Base-by-base conservation (phyloP, 768 basidiomycete species). In the Termitomyces sp. region DNA sequence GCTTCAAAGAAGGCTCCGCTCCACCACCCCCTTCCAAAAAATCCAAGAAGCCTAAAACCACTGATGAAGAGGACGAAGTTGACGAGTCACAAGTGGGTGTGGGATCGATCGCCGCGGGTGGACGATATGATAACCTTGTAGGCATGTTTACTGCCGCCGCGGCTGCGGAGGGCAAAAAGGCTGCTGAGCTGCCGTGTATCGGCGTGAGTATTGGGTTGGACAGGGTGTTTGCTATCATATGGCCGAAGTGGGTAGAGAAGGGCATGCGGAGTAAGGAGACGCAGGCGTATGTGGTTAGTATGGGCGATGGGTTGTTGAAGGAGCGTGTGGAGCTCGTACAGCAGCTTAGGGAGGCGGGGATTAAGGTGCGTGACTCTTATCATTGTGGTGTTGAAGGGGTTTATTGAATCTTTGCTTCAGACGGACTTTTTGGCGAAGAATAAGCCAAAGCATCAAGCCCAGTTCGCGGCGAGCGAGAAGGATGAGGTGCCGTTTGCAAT, bases 91-190 rank as follows among this genome's bases (percentile, higher is more conserved):
- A 87, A 61, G 85, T 98, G 36, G 97, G 97, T 18, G 94, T 98
- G 3, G 97, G 97, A n/a, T 97, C 94, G 13, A 96, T 99, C 68
- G 97, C 95, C n/a, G 97, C 91, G 1, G 97, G 97, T 11, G 97
- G 97, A 9, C 81, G 97, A 32, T 99, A 99, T 71, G 97, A 98
- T 74, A 86, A 87, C 51, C 88, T 99, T 22, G 96, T 99, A 0
- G 88, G 91, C 29, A 83, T 94, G 76, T 97, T 99, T 76, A 79
- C 83, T n/a, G 76, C 86, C 0, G 88, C 89, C 0, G 89, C 94
- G 0, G 81, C 91, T 0, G 86, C 84, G 2, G 85, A 86, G 49
- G 81, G 83, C 25, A 92, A 90, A 75, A 79, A 78, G 66, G 76
- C 78, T 2, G 67, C 78, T 10, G 71, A 76, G 0, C 78, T 94